Evolutionary conservation across 352 stramenopile species (phyloP).

Genomic region (Saprolegnia parasitica): DNA sequence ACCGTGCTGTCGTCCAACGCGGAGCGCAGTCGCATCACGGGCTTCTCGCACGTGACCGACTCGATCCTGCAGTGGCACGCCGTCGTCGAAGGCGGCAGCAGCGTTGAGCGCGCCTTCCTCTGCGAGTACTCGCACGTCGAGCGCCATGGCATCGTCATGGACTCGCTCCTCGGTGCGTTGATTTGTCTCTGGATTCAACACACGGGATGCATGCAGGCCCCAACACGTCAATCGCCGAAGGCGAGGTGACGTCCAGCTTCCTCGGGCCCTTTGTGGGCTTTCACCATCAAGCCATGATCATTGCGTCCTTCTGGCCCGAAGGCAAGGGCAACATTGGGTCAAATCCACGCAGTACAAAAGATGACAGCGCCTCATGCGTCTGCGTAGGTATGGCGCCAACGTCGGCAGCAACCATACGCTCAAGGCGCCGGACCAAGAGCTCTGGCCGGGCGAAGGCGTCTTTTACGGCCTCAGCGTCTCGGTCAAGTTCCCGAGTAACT

Average conservation of each 20-base stretch:
- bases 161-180: conserved; percentile 62
- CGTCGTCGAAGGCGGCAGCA: conserved; percentile 55
- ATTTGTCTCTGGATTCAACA: background rate
- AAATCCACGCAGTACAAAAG: background rate
- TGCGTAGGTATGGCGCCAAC: conserved; percentile 73
- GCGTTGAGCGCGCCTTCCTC: conserved; percentile 64
- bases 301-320: conserved; percentile 87
- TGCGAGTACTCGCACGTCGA: conserved; percentile 74
- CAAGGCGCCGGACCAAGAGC: conserved; percentile 87
- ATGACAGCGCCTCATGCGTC: background rate
- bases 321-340: conserved; percentile 91
- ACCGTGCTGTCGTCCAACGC: conserved; percentile 61
- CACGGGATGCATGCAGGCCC: conserved; percentile 28
- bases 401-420: conserved; percentile 96
- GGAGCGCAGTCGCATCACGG: conserved; percentile 42
- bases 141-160: conserved; percentile 79
- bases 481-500: conserved; percentile 94
- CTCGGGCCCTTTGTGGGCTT: conserved; percentile 94
- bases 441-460: conserved; percentile 89
- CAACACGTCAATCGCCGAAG: conserved; percentile 82
- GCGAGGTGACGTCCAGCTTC: conserved; percentile 88
- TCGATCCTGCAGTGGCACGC: conserved; percentile 69
- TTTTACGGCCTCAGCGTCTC: conserved; percentile 94
- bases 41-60: conserved; percentile 60
- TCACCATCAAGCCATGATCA: conserved; percentile 91